Percentiles rank a stretch among this genome's conserved stretches.
These are phyloP conservation scores for Cystobasidium sp. DNA, from an alignment of 1,284 basidiomycete genomes.

Conservation along the genomic window DNA sequence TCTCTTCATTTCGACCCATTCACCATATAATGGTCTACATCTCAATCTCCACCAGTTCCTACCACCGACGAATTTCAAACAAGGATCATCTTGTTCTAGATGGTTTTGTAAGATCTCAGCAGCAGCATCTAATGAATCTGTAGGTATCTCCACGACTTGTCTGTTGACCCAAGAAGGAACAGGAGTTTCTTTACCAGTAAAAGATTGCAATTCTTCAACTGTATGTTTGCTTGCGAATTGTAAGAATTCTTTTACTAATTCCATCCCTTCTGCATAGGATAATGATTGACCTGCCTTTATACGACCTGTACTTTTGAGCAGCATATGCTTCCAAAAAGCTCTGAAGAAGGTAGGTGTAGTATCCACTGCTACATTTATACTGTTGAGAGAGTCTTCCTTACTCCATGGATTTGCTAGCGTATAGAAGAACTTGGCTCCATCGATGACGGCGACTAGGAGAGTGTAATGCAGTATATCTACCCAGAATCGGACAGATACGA, in stretches of 20 bases:
- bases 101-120: slow-evolving; percentile 13
- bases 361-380: slow-evolving; percentile 38
- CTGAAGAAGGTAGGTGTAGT: slow-evolving; percentile 37
- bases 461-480: slow-evolving; percentile 25
- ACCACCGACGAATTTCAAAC: slow-evolving; percentile 28
- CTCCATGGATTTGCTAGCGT: slow-evolving; percentile 5
- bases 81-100: slow-evolving; percentile 36
- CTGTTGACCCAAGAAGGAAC: slow-evolving; percentile 32
- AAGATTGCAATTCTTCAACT: slow-evolving; percentile 39
- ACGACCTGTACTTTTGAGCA: slow-evolving; percentile 2
- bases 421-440: slow-evolving; percentile 17
- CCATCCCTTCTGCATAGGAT: slow-evolving; percentile 34
- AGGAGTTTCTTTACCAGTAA: slow-evolving; percentile 41
- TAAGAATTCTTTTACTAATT: slow-evolving; percentile 27
- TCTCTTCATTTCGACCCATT: slow-evolving; percentile 41
- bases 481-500: slow-evolving; percentile 20
- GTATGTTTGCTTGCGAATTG: slow-evolving; percentile 31
- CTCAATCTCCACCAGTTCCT: slow-evolving; percentile 36
- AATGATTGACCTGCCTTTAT: slow-evolving; percentile 27
- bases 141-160: slow-evolving; percentile 27
- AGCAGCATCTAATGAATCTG: slow-evolving; percentile 27
- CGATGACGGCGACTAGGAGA: slow-evolving; percentile 24
- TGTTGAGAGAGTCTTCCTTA: slow-evolving; percentile 16
- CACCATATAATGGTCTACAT: slow-evolving; percentile 28
- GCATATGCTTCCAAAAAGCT: slow-evolving; percentile 35